Base-by-base conservation (phyloP, 805 yeast species). In the Diddensiella santjacobensis region DNA sequence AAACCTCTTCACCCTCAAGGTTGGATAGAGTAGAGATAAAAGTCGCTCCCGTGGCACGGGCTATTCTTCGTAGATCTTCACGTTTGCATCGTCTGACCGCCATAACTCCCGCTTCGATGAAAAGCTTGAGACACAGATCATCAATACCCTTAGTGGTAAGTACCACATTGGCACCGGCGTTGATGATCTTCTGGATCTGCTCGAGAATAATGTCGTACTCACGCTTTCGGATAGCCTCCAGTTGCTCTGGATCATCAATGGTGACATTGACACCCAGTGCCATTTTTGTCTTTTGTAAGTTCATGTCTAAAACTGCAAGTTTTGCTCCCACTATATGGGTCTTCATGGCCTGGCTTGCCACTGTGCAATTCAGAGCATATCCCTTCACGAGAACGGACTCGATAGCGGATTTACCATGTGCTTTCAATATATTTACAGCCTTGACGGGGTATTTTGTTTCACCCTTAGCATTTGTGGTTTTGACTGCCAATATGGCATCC, bases 231-330 rank as follows among this genome's bases (percentile, higher is more conserved):
- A 89, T 87, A 59, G 87, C 86, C 72, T 93, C 99, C 58, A 93
- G 78, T 70, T 88, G 96, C 59, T 93, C 96, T 37, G 99, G 99
- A 66, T 93, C 97, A 60, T 87, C 96, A 63, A 93, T 88, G 65
- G 90, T 90, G 68, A 93, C 87, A 68, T 89, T 95, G 45, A 93
- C 98, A 47, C 99, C 99, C 81, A 93, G 81, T 37, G 97, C 96
- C 96, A 93, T 88, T 65, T 90, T 81, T 2, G 96, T 93, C 67
- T 90, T 91, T 67, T 95, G 99, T 63, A 93, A 73, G 69, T 95
- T 91, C 68, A 93, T 79, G 70, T 89, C 97, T 61, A 89, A 74
- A 57, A 88, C 81, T 2, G 97, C 97, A 58, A 89, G 86, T 58
- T 81, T 83, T 42, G 96, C 95, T 56, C 77, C 68, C 55, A 52